Evolutionary conservation across 441 rosid genomes (phyloP), one percentile per base, ranked within the genome.

Genomic region (Aleurites moluccanus): DNA sequence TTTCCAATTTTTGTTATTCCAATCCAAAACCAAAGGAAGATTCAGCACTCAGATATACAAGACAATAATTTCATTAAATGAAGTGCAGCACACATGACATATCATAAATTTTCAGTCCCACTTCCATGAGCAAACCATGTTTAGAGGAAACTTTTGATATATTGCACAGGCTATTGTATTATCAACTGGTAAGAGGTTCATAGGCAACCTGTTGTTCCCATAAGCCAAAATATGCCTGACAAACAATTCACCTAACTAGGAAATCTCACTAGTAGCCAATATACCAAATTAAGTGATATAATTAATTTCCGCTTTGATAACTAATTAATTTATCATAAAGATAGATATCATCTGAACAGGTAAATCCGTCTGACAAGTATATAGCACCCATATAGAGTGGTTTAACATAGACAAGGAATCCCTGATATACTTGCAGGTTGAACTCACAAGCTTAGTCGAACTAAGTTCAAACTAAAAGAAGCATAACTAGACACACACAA

Each of bases 401-500:
- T 27, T 23, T 52, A 40, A 20, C 14, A 45, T 27, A 44, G 20
- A 10, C n/a, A 15, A 50, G 9, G 45, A 33, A 61, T 45, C 64
- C 27, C 16, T 61, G 67, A 73, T 28, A 60, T 21, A 47, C n/a
- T 16, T 16, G 57, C 16, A 20, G 73, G 70, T 73, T n/a, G 13
- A 69, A 30, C 9, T 66, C 45, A 52, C 15, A 3, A 30, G 67
- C 21, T 30, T 9, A 10, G 27, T 45, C 16, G 55, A 65, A 73
- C 33, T 59, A 53, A 69, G 25, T 45, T 44, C 40, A 59, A 78
- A 76, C 52, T 33, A 60, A 45, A 11, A 28, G 69, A 61, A 73
- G 33, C 3, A 21, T 10, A 74, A 62, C 8, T 38, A n/a, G 3
- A 56, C 0, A 7, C 72, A 44, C n/a, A n/a, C n/a, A 50, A 53